Base-by-base conservation (phyloP, 2,329 filamentous ascomycete species). In the Orbilia blumenaviensis region DNA sequence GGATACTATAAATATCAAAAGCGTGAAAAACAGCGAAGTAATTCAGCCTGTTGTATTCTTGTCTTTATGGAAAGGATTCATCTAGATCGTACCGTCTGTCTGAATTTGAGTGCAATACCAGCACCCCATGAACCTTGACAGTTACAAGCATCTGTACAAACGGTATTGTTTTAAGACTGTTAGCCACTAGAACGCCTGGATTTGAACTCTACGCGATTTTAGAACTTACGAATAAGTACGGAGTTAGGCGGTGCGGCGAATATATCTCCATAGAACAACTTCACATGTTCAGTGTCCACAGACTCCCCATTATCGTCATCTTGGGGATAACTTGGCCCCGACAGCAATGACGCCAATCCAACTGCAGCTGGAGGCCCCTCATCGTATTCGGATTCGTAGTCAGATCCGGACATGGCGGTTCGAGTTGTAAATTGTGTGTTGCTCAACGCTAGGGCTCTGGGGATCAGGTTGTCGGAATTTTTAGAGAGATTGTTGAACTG, bases 101-200 rank as follows among this genome's bases (percentile, higher is more conserved):
- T 69, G 34, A 77, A 71, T 4, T 66, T 60, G 16, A 71, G 50
- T 3, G 73, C 73, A 32, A 77, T 77, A n/a, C 73, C 73, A 10
- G 73, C 73, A 12, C 73, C 73, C 73, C 73, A 77, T 10, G 66
- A 69, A 27, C 73, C 73, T 34, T 52, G 32, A 41, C 66, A 69
- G 56, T 77, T 77, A 64, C 73, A 77, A 21, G 73, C 73, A 62
- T 77, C 73, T 77, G 56, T 29, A n/a, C n/a, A n/a, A 41, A 41
- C 5, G 6, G 2, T 6, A n/a, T 34, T 2, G 14, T n/a, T 16
- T n/a, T n/a, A 41, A 14, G 6, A n/a, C 12, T 16, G 36, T 41
- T n/a, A 41, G 36, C 10, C 10, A 34, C 10, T 5, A 32, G 32
- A 34, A 34, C 8, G 8, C 32, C 14, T 12, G 6, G 8, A 3